A percentile compares a stretch with the other conserved stretches of the same genome.
These are phyloP conservation scores for Mycosarcoma maydis DNA, from an alignment of 1,284 basidiomycete genomes.

Conservation along the genomic window DNA sequence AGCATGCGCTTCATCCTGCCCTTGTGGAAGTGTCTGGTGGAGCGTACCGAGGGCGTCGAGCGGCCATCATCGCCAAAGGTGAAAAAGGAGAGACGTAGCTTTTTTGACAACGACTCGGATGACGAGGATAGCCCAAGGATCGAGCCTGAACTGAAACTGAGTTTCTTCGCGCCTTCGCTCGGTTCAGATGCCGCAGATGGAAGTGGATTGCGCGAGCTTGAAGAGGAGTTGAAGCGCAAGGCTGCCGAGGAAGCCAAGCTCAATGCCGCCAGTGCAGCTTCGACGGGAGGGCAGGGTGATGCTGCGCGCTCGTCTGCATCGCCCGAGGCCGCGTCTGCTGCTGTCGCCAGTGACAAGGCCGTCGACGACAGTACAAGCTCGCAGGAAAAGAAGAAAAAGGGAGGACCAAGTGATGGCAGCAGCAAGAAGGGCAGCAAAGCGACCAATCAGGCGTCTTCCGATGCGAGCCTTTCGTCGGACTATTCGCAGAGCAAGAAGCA, in stretches of 20 bases:
- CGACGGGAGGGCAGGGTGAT: slow-evolving; percentile 5
- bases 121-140: slow-evolving; percentile 42
- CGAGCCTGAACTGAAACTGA: slow-evolving; percentile 47
- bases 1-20: slow-evolving; percentile 62
- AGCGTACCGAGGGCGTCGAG: slow-evolving; percentile 51
- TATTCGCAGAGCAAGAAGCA: slow-evolving; percentile 41
- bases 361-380: slow-evolving; percentile 5
- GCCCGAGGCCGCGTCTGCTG: slow-evolving; percentile 12
- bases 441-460: slow-evolving; percentile 17
- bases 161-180: slow-evolving; percentile 57
- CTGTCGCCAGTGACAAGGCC: slow-evolving; percentile 10
- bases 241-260: slow-evolving; percentile 35
- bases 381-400: slow-evolving; percentile 32
- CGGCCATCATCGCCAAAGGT: slow-evolving; percentile 38
- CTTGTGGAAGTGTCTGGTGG: slow-evolving; percentile 58
- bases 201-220: slow-evolving; percentile 48
- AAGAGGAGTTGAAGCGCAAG: slow-evolving; percentile 41
- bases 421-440: slow-evolving; percentile 35
- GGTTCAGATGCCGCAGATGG: slow-evolving; percentile 57
- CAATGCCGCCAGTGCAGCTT: slow-evolving; percentile 11
- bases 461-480: slow-evolving; percentile 8
- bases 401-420: slow-evolving; percentile 1
- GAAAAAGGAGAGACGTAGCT: slow-evolving; percentile 48
- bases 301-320: slow-evolving; percentile 12
- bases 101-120: slow-evolving; percentile 49